phyloP scores from a whole-genome alignment of 352 stramenopile genomes.

The Stephanocyclus meneghinianus region DNA sequence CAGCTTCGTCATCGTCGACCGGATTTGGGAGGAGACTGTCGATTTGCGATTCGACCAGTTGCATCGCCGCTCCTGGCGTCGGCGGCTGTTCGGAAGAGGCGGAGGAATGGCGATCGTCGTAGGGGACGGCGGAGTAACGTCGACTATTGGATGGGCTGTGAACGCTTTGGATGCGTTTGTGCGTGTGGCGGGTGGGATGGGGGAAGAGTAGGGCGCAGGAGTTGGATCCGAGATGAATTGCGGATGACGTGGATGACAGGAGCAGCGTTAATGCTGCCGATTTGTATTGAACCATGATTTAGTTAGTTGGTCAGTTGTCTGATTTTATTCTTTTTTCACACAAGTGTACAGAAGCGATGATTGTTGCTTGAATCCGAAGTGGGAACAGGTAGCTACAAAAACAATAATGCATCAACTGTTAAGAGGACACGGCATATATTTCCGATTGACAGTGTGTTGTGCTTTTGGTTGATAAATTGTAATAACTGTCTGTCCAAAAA shows the following conservation, averaged over 20 bases:
- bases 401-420: too few species aligned
- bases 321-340: slow-evolving; percentile 1
- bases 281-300: slow-evolving; percentile 52
- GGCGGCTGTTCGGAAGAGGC: not conserved
- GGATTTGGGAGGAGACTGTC: slow-evolving; percentile 12
- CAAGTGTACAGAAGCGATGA: not conserved
- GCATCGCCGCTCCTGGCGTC: slow-evolving; percentile 7
- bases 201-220: not conserved
- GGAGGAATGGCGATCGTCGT: slow-evolving; percentile 34
- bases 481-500: too few species aligned
- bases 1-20: slow-evolving; percentile 45
- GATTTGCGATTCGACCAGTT: slow-evolving; percentile 1
- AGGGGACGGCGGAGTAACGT: slow-evolving; percentile 49
- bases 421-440: not conserved
- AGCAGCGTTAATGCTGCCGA: slow-evolving; percentile 32
- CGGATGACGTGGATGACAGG: slow-evolving; percentile 21
- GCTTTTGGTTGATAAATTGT: not conserved
- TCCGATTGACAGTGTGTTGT: not conserved
- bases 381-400: too few species aligned
- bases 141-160: slow-evolving; percentile 25
- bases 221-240: slow-evolving; percentile 9
- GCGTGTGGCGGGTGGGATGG: not conserved
- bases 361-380: not conserved
- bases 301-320: not conserved
- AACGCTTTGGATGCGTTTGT: slow-evolving; percentile 2